Base-by-base conservation (phyloP, 2,329 filamentous ascomycete species). In the Hypomyces perniciosus region DNA sequence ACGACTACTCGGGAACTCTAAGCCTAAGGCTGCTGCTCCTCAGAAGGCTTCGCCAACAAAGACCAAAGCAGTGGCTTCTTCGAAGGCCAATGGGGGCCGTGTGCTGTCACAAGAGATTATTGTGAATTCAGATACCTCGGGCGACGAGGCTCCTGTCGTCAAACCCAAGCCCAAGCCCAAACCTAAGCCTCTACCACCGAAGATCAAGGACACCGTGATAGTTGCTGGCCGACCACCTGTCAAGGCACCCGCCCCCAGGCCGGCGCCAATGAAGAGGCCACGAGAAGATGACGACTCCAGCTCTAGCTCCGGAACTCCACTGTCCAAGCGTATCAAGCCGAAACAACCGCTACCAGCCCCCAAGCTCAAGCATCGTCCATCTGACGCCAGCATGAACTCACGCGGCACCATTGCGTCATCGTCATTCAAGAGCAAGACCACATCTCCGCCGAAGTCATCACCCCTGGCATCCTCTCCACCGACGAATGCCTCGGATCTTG, bases 381-480 rank as follows among this genome's bases (percentile, higher is more conserved):
- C 77, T 0, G 76, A 81, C 46, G 68, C 68, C 28, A 76, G 72
- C 56, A 73, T 76, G 52, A 72, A 71, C 52, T 50, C 75, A 13
- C 72, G 75, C 38, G 67, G 66, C 30, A 62, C 53, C 10, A 59
- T 54, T 7, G 63, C 57, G 28, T 70, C 69, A 2, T 72, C 75
- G 5, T 73, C 73, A 1, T 64, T 69, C 43, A 77, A 73, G 62
- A 71, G 68, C 61, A 79, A 79, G 64, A 69, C 74, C 54, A 83
- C 76, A 0, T 83, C 80, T 6, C 80, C 80, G 0, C 72, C 72
- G 46, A 85, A 85, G 62, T 84, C 82, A 2, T 85, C 82, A 8
- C 82, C 81, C 4, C 69, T 85, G 13, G 81, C 81, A n/a, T 81
- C 80, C 1, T 84, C 81, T 6, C 80, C 81, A 9, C 81, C 81